Base-by-base conservation (phyloP, 2,329 filamentous ascomycete species). In the Dothiorella sarmentorum region DNA sequence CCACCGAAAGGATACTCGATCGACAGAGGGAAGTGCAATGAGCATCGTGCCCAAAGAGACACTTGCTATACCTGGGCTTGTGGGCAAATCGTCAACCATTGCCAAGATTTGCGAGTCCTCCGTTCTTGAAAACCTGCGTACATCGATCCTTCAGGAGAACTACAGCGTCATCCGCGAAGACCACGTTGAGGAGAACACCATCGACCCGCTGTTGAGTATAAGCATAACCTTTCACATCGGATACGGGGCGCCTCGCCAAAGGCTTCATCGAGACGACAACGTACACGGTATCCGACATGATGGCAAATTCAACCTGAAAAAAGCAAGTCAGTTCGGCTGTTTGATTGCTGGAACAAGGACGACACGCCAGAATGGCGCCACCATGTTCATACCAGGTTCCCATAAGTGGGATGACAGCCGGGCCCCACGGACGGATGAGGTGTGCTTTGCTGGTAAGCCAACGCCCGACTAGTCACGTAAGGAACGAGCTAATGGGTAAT, bases 371-470 rank as follows among this genome's bases (percentile, higher is more conserved):
- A 72, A 70, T 52, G 70, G 70, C 10, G 70, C 66, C 1, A 72
- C 69, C 20, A 71, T 71, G 68, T 67, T 69, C 33, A 61, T 72
- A 0, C 70, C 69, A 2, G 70, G 70, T 0, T 65, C 62, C 62
- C 70, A 71, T 65, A 60, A 61, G 42, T 69, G 70, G 69, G 64
- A 68, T 56, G 63, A 72, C 58, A 42, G 61, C 6, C 63, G 70
- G 17, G 22, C 24, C 29, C 66, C 71, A 7, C 45, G 53, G 4
- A 42, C 59, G 11, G 68, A 72, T 37, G 68, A 73, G 57, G 63
- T 73, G 6, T 68, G 65, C 61, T 73, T 73, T 64, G 69, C 70
- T 26, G 67, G 67, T 70, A 49, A 55, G 63, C 31, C 35, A 35
- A 10, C 13, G 18, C 35, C n/a, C 5, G 3, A 17, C n/a, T 10